A percentile compares a stretch with the other conserved stretches of the same genome.
These are phyloP conservation scores for Evernia prunastri DNA, from an alignment of 495 filamentous ascomycete genomes.

Conservation along the genomic window DNA sequence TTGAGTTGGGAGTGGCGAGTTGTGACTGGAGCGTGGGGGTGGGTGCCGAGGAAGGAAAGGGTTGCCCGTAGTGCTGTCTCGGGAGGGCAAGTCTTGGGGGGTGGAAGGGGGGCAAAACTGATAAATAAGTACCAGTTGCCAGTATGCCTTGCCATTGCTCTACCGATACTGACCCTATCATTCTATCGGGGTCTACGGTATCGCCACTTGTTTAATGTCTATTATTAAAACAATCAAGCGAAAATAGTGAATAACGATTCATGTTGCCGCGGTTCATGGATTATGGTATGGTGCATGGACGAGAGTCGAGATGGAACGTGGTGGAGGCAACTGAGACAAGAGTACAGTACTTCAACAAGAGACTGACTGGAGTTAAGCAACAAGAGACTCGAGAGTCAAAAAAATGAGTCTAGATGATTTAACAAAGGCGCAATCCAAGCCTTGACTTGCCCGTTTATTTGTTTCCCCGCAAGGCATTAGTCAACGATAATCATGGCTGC, in stretches of 20 bases:
- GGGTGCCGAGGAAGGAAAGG: conserved; percentile 12
- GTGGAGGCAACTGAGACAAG: background rate
- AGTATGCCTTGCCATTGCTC: conserved; percentile 14
- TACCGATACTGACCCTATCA: no score
- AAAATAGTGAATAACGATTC: background rate
- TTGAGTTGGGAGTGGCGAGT: no score
- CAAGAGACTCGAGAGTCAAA: no score
- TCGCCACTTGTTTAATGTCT: conserved; percentile 11
- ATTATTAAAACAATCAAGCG: conserved; percentile 3
- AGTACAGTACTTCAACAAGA: no score
- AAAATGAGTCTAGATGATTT: background rate
- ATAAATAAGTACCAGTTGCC: no score
- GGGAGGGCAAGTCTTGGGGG: background rate
- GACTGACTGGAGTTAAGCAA: no score
- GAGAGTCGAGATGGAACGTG: background rate
- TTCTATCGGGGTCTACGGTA: background rate
- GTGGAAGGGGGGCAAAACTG: conserved; percentile 1
- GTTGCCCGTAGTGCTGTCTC: background rate
- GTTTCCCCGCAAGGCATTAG: conserved; percentile 7
- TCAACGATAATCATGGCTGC: no score
- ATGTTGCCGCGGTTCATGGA: conserved; percentile 1
- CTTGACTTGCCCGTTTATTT: conserved; percentile 12
- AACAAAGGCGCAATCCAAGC: conserved; percentile 4
- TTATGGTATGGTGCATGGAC: no score
- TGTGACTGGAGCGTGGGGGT: conserved; percentile 7